Evolutionary conservation across 1,139 yeast species (phyloP), one percentile per base, ranked within the genome.

Genomic region (Pneumocystis jirovecii): DNA sequence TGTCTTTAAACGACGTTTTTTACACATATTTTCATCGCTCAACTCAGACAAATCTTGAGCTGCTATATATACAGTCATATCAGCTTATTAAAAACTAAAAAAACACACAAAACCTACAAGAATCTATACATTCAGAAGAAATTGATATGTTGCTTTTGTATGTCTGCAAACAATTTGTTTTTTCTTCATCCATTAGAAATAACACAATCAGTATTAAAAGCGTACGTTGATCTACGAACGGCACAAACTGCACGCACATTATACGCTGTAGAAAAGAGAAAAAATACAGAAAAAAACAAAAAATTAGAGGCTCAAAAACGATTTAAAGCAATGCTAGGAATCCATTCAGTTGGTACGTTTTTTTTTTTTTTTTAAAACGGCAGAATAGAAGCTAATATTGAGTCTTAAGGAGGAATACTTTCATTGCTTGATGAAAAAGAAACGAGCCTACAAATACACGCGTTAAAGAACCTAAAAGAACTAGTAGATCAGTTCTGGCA

Each of bases 401-500:
- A 61, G 12, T 19, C 25, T 50, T 35, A 37, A 39, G 45, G 65
- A 31, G 68, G 68, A 40, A 87, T 87, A 72, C 82, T 93, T 77
- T 96, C 97, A 62, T 82, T 93, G 70, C 81, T 93, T 73, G 83
- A 85, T 69, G 98, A 95, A 78, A 81, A 85, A 19, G 97, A 93
- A 74, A 77, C 82, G 64, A 78, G 82, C 66, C 83, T 95, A 70
- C 93, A 90, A 76, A 80, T 86, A 45, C 88, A 89, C 74, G 98
- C 98, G 21, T 81, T 93, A 73, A 80, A 85, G 68, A 86, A 96
- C 40, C 83, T 93, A 71, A 88, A 90, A 74, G 83, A 80, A 56
- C 83, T 87, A 66, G 96, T 90, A 66, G 96, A 90, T 77, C 91
- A 89, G 75, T 81, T 89, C 70, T 93, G 99, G 99, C 91, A 97